These are phyloP conservation scores for Ceratobasidium sp. DNA, from an alignment of 1,284 basidiomycete genomes.

Conservation along the genomic window DNA sequence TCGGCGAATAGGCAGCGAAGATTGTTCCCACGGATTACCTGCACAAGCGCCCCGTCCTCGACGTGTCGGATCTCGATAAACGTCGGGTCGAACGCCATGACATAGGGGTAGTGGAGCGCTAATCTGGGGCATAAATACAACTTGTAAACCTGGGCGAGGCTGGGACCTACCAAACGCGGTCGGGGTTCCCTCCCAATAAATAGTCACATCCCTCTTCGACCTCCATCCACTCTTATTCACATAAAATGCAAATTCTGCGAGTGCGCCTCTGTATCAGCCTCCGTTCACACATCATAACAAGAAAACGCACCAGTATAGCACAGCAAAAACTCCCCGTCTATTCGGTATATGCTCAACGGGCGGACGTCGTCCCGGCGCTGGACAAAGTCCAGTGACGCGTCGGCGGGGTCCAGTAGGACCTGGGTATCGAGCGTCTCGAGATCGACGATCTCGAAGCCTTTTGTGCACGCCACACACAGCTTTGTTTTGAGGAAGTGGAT, in stretches of 20 bases:
- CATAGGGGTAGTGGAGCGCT: slow-evolving; percentile 97
- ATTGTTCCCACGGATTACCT: slow-evolving; percentile 93
- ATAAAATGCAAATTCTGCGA: slow-evolving; percentile 94
- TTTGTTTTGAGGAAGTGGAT: slow-evolving; percentile 98
- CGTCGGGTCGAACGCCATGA: slow-evolving; percentile 94
- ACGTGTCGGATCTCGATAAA: slow-evolving; percentile 98
- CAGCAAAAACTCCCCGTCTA: slow-evolving; percentile 94
- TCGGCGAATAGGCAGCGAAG: slow-evolving; percentile 92
- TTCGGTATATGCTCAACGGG: slow-evolving; percentile 96
- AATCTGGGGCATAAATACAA: slow-evolving; percentile 21
- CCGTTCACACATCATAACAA: background rate
- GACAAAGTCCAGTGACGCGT: slow-evolving; percentile 92
- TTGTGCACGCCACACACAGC: slow-evolving; percentile 95
- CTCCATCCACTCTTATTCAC: slow-evolving; percentile 97
- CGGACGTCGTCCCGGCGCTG: slow-evolving; percentile 85
- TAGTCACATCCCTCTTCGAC: slow-evolving; percentile 89
- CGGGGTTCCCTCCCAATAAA: slow-evolving; percentile 95
- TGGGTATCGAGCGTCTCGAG: slow-evolving; percentile 97
- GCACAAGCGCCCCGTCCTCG: slow-evolving; percentile 88
- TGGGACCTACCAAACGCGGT: slow-evolving; percentile 83
- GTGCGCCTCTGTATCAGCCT: slow-evolving; percentile 29
- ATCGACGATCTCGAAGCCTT: slow-evolving; percentile 99
- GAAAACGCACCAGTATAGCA: slow-evolving; percentile 89
- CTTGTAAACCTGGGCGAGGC: background rate
- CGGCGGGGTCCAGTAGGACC: slow-evolving; percentile 91